These are phyloP conservation scores for Blastocystis sp. DNA, from an alignment of 352 stramenopile species.

Conservation along the genomic window DNA sequence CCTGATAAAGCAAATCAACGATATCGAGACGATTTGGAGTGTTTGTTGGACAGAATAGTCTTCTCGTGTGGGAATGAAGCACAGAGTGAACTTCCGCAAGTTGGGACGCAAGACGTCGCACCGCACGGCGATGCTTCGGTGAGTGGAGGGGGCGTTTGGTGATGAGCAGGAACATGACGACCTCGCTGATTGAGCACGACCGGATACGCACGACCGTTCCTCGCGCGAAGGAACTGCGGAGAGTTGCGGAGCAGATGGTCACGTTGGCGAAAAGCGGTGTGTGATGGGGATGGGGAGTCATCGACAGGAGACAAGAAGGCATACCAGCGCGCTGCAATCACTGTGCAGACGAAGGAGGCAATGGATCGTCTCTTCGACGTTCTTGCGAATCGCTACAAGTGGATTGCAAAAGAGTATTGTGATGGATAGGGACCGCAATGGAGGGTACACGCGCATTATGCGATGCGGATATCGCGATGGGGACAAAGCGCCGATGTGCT, in stretches of 20 bases:
- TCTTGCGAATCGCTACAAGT: constrained; percentile 80
- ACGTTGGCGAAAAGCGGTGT: constrained; percentile 81
- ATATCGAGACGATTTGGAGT: constrained; percentile 55
- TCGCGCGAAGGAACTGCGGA: constrained; percentile 85
- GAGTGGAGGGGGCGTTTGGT: constrained; percentile 79
- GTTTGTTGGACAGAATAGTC: constrained; percentile 33
- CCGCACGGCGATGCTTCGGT: constrained; percentile 81
- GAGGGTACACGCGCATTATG: constrained; percentile 82
- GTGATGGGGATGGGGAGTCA: background rate
- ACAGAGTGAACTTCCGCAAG: constrained; percentile 82
- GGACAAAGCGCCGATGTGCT: constrained; percentile 82
- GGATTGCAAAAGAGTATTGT: background rate
- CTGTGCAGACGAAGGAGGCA: constrained; percentile 78
- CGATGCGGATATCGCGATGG: constrained; percentile 83
- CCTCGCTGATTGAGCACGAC: constrained; percentile 84
- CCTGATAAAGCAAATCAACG: constrained; percentile 42
- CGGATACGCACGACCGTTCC: constrained; percentile 84
- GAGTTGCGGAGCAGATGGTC: constrained; percentile 82
- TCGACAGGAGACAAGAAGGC: constrained; percentile 72
- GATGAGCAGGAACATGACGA: constrained; percentile 83
- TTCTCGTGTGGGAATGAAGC: constrained; percentile 75
- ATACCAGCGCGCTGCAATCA: constrained; percentile 77
- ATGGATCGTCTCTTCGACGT: constrained; percentile 82
- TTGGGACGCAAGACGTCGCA: constrained; percentile 83
- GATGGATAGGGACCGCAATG: constrained; percentile 74